Evolutionary conservation across 352 stramenopile species (phyloP).

Genomic region (Phytophthora pisi): DNA sequence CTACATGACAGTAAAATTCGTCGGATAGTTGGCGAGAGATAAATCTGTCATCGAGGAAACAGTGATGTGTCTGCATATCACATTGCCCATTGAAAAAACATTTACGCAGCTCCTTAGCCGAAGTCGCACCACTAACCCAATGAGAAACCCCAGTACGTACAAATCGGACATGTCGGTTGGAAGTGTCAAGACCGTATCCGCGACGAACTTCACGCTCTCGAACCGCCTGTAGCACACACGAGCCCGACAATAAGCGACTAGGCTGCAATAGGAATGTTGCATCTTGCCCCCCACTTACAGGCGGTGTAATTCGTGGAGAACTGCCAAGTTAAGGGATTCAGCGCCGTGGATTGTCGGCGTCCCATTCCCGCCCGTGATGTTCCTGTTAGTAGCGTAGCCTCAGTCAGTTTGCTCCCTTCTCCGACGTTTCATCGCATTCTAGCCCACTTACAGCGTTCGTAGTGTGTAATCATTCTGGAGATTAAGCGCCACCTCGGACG

Average conservation of each 20-base stretch:
- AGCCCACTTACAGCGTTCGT: conserved; percentile 2
- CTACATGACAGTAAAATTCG: background rate
- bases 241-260: too few species aligned
- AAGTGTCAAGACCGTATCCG: background rate
- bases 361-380: background rate
- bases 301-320: background rate
- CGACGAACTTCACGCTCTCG: background rate
- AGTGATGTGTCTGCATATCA: background rate
- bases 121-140: background rate
- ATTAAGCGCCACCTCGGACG: background rate
- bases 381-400: background rate
- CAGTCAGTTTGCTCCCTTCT: background rate
- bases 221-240: conserved; percentile 1
- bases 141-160: background rate
- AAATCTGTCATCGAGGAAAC: background rate
- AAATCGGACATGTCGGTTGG: background rate
- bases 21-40: background rate
- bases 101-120: background rate
- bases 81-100: background rate
- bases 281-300: background rate
- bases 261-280: too few species aligned
- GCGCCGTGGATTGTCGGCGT: background rate
- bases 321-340: background rate
- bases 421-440: background rate
- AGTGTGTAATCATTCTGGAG: background rate